Evolutionary conservation across 148 eudicot genomes (phyloP).

Genomic region (Rhododendron ovatum): DNA sequence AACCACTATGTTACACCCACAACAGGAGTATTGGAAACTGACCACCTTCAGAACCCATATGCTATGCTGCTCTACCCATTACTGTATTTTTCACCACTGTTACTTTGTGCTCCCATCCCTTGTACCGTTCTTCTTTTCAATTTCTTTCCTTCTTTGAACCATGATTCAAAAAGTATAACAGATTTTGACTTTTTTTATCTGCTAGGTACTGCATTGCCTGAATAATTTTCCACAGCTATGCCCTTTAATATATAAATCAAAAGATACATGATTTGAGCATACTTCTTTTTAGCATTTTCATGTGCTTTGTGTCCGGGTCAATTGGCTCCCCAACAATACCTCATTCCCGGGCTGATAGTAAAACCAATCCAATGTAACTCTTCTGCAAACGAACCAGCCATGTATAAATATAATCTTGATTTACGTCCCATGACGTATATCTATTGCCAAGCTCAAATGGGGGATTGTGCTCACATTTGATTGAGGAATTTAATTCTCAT

Average conservation of each 20-base stretch:
- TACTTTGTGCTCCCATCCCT: conserved; percentile 15
- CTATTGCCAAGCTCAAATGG: neutral
- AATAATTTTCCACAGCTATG: neutral
- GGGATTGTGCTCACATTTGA: neutral
- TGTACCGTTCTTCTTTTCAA: conserved; percentile 4
- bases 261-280: neutral
- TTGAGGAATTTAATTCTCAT: neutral
- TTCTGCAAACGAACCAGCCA: neutral
- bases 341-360: neutral
- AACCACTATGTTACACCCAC: neutral
- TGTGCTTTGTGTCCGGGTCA: neutral
- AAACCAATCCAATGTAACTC: neutral
- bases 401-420: neutral
- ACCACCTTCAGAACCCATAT: conserved; percentile 1
- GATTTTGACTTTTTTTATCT: conserved; percentile 1
- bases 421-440: neutral
- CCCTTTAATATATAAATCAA: neutral
- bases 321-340: neutral
- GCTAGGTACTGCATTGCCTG: neutral
- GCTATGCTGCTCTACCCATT: conserved; percentile 5
- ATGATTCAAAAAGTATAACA: neutral
- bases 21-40: neutral
- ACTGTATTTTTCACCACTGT: neutral
- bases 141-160: neutral
- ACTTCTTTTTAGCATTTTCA: neutral